Percentiles rank a stretch among this genome's conserved stretches.
phyloP scores from a whole-genome alignment of 2,329 filamentous ascomycete genomes.

The Ophiostoma angusticollis region DNA sequence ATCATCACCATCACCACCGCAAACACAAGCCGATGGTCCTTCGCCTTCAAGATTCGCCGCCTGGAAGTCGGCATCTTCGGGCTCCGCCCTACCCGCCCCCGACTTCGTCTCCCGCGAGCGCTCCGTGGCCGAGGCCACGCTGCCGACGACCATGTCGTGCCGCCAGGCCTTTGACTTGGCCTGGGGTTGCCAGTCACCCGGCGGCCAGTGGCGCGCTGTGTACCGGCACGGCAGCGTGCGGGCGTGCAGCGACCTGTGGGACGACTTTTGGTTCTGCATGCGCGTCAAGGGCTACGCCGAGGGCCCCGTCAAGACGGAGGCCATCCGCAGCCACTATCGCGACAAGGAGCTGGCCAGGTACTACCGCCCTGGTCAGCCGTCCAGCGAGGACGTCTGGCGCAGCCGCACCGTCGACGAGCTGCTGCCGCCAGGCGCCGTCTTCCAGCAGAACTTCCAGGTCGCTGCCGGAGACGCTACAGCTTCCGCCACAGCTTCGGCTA shows the following conservation, averaged over 20 bases:
- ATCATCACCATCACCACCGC: not conserved
- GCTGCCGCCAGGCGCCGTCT: slow-evolving; percentile 36
- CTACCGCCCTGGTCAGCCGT: slow-evolving; percentile 50
- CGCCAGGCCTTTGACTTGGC: slow-evolving; percentile 81
- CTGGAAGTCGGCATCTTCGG: slow-evolving; percentile 14
- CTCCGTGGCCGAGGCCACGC: slow-evolving; percentile 50
- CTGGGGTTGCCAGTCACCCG: slow-evolving; percentile 86
- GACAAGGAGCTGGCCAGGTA: slow-evolving; percentile 54
- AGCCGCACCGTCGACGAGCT: slow-evolving; percentile 44
- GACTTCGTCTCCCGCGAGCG: slow-evolving; percentile 9
- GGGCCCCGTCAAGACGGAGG: slow-evolving; percentile 40
- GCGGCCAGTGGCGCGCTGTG: slow-evolving; percentile 81
- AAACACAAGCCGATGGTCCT: too few species aligned
- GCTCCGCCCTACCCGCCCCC: slow-evolving; percentile 10
- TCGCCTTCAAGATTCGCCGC: not conserved
- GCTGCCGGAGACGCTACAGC: slow-evolving; percentile 17
- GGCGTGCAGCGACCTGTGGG: slow-evolving; percentile 73
- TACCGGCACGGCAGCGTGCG: slow-evolving; percentile 75
- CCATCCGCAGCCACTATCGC: slow-evolving; percentile 55
- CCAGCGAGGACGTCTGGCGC: slow-evolving; percentile 86
- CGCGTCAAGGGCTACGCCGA: slow-evolving; percentile 53
- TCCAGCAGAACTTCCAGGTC: slow-evolving; percentile 21
- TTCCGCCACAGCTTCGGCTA: not conserved
- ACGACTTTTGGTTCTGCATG: slow-evolving; percentile 98
- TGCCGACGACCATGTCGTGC: slow-evolving; percentile 78